These are phyloP conservation scores for Erigeron canadensis DNA, from an alignment of 129 eudicot genomes.

Conservation along the genomic window DNA sequence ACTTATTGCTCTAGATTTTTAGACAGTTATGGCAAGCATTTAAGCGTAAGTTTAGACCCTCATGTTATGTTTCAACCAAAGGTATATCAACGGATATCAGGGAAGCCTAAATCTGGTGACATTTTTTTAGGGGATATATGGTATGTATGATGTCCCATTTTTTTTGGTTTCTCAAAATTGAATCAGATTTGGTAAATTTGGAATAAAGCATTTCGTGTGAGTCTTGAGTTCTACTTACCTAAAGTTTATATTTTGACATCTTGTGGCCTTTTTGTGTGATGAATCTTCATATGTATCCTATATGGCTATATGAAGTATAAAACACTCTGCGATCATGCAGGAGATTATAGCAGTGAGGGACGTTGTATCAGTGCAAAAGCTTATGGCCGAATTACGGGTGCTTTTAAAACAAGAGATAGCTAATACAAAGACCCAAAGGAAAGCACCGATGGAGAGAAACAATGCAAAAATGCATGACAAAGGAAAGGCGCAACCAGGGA, in stretches of 20 bases:
- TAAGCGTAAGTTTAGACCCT: background rate
- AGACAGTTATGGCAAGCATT: background rate
- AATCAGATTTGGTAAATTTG: too few relatives aligned
- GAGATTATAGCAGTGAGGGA: background rate
- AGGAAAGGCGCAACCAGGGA: too few relatives aligned
- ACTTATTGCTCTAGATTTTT: background rate
- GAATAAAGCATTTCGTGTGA: too few relatives aligned
- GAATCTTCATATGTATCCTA: background rate
- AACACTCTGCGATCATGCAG: background rate
- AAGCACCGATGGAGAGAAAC: too few relatives aligned
- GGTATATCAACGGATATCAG: background rate
- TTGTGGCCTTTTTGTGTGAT: background rate
- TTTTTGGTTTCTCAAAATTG: too few relatives aligned
- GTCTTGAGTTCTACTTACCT: too few relatives aligned
- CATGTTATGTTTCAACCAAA: background rate
- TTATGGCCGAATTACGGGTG: conserved; percentile 8
- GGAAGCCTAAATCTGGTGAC: too few relatives aligned
- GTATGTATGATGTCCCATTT: too few relatives aligned
- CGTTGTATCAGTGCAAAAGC: background rate
- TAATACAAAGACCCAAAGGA: background rate
- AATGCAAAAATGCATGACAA: too few relatives aligned
- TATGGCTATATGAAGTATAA: too few relatives aligned
- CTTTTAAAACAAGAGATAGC: background rate
- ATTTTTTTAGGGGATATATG: too few relatives aligned
- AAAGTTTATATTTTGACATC: background rate